phyloP scores from a whole-genome alignment of 2,329 filamentous ascomycete genomes.

The Ophiostoma montium region DNA sequence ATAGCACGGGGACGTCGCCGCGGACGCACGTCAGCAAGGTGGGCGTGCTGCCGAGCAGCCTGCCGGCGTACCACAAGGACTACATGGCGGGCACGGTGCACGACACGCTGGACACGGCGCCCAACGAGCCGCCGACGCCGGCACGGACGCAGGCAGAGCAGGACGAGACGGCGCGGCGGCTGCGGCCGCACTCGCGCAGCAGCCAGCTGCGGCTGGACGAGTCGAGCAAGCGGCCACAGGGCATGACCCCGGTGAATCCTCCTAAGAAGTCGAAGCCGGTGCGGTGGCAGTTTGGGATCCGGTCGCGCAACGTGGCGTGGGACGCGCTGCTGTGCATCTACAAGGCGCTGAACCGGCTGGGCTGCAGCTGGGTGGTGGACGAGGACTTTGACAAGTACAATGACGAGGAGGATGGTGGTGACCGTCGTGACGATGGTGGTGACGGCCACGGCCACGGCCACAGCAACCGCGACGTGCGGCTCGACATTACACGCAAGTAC shows the following conservation, averaged over 20 bases:
- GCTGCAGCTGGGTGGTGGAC: conserved; percentile 71
- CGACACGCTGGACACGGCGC: conserved; percentile 30
- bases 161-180: conserved; percentile 62
- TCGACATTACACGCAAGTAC: conserved; percentile 50
- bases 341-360: conserved; percentile 75
- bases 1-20: conserved; percentile 30
- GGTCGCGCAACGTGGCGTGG: conserved; percentile 83
- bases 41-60: conserved; percentile 77
- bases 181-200: conserved; percentile 74
- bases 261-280: conserved; percentile 64
- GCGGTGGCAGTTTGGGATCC: conserved; percentile 96
- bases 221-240: conserved; percentile 42
- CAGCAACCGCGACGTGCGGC: conserved; percentile 19
- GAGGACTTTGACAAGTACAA: conserved; percentile 39
- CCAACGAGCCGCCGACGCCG: conserved; percentile 33
- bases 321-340: conserved; percentile 94
- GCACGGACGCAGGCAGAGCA: conserved; percentile 57
- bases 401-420: conserved; percentile 23
- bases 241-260: conserved; percentile 48
- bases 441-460: conserved; percentile 23
- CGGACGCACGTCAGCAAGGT: conserved; percentile 67
- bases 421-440: conserved; percentile 17
- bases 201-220: conserved; percentile 56
- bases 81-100: conserved; percentile 53
- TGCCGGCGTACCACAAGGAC: conserved; percentile 81